Conservation (phyloP, 768 basidiomycete genomes). For the Lactarius tabidus region DNA sequence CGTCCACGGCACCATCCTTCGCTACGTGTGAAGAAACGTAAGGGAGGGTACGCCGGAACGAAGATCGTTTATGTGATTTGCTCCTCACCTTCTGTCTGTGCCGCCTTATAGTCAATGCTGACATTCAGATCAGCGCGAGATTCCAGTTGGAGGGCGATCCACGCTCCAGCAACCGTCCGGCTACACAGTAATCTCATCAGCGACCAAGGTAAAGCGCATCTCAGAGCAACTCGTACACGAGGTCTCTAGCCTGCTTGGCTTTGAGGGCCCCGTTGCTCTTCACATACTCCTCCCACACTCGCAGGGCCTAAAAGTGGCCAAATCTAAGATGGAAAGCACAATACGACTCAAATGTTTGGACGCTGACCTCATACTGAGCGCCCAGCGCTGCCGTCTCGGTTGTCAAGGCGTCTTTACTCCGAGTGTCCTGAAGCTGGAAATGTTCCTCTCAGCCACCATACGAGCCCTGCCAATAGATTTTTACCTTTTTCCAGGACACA, state of each 20-base stretch:
- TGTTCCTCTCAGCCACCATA: background rate
- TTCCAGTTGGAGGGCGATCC: slow-evolving; percentile 12
- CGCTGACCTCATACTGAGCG: slow-evolving; percentile 19
- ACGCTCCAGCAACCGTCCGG: background rate
- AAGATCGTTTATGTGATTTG: background rate
- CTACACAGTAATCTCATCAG: background rate
- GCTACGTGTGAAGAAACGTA: slow-evolving; percentile 1
- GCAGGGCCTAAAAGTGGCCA: background rate
- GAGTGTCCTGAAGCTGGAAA: slow-evolving; percentile 6
- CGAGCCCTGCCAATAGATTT: background rate
- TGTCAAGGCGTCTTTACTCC: slow-evolving; percentile 6
- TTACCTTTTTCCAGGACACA: slow-evolving; percentile 16
- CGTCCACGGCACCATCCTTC: slow-evolving; percentile 3
- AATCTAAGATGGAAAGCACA: background rate
- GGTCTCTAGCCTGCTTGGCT: background rate
- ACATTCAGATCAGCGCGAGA: background rate
- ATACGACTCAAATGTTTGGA: too few relatives aligned
- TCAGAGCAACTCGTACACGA: slow-evolving; percentile 3
- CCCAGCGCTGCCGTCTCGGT: slow-evolving; percentile 7
- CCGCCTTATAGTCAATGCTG: slow-evolving; percentile 9
- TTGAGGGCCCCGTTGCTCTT: background rate
- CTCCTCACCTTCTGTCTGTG: slow-evolving; percentile 9
- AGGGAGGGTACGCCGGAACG: background rate
- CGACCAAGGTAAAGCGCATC: too few relatives aligned
- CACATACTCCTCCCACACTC: background rate